phyloP scores from a whole-genome alignment of 2,329 filamentous ascomycete genomes.

The Cladosporium sp. region DNA sequence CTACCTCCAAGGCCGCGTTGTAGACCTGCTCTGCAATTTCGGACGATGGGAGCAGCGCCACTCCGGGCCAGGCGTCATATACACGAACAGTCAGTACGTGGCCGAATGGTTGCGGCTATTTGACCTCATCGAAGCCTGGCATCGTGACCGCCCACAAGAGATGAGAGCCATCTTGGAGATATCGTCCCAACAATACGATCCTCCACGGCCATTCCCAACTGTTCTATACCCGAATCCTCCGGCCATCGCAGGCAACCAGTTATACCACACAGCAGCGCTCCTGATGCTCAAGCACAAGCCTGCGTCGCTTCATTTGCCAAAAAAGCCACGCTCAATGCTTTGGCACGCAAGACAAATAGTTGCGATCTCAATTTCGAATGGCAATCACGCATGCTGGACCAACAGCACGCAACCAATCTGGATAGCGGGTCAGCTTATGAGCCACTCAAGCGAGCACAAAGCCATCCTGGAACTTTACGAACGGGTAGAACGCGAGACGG shows the following conservation, averaged over 20 bases:
- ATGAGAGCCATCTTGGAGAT: slow-evolving; percentile 39
- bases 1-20: slow-evolving; percentile 54
- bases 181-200: slow-evolving; percentile 23
- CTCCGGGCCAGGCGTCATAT: slow-evolving; percentile 30
- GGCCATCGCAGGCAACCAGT: slow-evolving; percentile 51
- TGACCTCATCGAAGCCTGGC: slow-evolving; percentile 38
- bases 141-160: slow-evolving; percentile 33
- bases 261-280: slow-evolving; percentile 59
- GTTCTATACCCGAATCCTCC: slow-evolving; percentile 51
- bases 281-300: slow-evolving; percentile 55
- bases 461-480: slow-evolving; percentile 52
- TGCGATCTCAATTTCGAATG: slow-evolving; percentile 47
- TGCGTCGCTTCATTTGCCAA: slow-evolving; percentile 27
- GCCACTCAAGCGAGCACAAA: slow-evolving; percentile 44
- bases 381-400: slow-evolving; percentile 48
- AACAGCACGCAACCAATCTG: slow-evolving; percentile 51
- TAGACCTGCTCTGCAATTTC: slow-evolving; percentile 35
- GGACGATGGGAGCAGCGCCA: slow-evolving; percentile 34
- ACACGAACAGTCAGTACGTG: slow-evolving; percentile 24
- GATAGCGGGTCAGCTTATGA: slow-evolving; percentile 51
- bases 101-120: slow-evolving; percentile 36
- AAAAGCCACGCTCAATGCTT: slow-evolving; percentile 44
- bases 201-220: slow-evolving; percentile 38
- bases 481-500: slow-evolving; percentile 54
- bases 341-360: slow-evolving; percentile 52